phyloP scores from a whole-genome alignment of 202 grass and related monocot species.

The Panicum virgatum region DNA sequence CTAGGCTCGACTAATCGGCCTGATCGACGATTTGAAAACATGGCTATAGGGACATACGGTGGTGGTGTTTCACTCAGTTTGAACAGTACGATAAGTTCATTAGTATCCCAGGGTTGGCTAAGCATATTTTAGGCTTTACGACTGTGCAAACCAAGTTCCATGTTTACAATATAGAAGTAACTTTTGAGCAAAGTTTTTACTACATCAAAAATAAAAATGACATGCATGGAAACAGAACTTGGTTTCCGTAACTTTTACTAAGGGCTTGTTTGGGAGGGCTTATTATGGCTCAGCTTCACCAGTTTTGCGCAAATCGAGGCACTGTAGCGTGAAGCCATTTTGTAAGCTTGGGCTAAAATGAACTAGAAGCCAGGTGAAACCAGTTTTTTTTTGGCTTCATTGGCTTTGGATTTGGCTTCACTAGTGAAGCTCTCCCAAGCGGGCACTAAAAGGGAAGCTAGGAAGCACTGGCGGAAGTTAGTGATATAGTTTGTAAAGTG shows the following conservation, averaged over 20 bases:
- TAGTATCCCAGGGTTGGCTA: neutral
- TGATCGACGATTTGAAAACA: too few relatives aligned
- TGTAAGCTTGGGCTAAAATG: too few relatives aligned
- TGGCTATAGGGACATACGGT: neutral
- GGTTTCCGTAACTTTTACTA: neutral
- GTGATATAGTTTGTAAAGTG: neutral
- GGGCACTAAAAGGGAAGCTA: slow-evolving; percentile 1
- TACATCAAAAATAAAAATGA: neutral
- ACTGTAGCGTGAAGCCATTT: too few relatives aligned
- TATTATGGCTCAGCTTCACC: too few relatives aligned
- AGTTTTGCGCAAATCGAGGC: too few relatives aligned
- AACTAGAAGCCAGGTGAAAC: too few relatives aligned
- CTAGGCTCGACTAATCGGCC: too few relatives aligned
- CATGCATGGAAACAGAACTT: neutral
- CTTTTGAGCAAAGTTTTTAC: neutral
- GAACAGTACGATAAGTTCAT: neutral
- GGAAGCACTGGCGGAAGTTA: neutral
- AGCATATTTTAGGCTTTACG: neutral
- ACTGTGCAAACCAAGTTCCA: neutral
- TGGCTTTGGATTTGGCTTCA: too few relatives aligned
- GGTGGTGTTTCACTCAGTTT: neutral
- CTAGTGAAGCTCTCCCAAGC: too few relatives aligned
- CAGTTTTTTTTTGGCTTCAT: too few relatives aligned
- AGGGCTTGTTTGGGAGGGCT: too few relatives aligned
- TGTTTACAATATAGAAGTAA: neutral